These are phyloP conservation scores for Hanseniaspora singularis DNA, from an alignment of 805 yeast genomes.

Conservation along the genomic window DNA sequence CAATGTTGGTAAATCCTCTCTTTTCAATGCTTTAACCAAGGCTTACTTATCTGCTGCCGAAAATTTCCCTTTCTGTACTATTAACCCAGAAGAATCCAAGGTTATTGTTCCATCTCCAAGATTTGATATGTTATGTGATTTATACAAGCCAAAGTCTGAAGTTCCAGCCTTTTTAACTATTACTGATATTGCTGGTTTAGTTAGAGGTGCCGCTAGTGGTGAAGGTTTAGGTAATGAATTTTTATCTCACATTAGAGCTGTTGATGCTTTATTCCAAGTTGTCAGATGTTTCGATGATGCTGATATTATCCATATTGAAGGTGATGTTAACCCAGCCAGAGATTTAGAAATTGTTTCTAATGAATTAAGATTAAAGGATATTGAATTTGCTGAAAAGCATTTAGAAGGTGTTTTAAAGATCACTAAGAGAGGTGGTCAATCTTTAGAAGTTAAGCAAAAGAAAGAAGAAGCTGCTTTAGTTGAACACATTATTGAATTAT, in stretches of 20 bases:
- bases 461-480: slow-evolving; percentile 73
- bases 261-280: slow-evolving; percentile 94
- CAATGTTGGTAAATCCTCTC: slow-evolving; percentile 68
- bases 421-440: slow-evolving; percentile 79
- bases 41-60: slow-evolving; percentile 62
- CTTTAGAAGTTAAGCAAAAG: slow-evolving; percentile 77
- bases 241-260: slow-evolving; percentile 91
- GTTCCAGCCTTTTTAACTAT: slow-evolving; percentile 90
- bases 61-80: slow-evolving; percentile 73
- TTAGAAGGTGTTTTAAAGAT: slow-evolving; percentile 66
- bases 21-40: slow-evolving; percentile 69
- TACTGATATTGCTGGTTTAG: slow-evolving; percentile 95
- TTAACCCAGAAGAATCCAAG: slow-evolving; percentile 96
- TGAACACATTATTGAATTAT: slow-evolving; percentile 57
- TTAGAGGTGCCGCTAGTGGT: slow-evolving; percentile 92
- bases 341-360: slow-evolving; percentile 85
- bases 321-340: slow-evolving; percentile 89
- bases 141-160: slow-evolving; percentile 69
- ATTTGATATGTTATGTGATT: slow-evolving; percentile 59
- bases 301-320: slow-evolving; percentile 92
- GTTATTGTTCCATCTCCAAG: slow-evolving; percentile 87
- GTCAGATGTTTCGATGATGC: slow-evolving; percentile 97
- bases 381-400: slow-evolving; percentile 82
- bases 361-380: slow-evolving; percentile 91
- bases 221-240: slow-evolving; percentile 98